These are phyloP conservation scores for Populus pruinosa DNA, from an alignment of 345 rosid genomes.

Conservation along the genomic window DNA sequence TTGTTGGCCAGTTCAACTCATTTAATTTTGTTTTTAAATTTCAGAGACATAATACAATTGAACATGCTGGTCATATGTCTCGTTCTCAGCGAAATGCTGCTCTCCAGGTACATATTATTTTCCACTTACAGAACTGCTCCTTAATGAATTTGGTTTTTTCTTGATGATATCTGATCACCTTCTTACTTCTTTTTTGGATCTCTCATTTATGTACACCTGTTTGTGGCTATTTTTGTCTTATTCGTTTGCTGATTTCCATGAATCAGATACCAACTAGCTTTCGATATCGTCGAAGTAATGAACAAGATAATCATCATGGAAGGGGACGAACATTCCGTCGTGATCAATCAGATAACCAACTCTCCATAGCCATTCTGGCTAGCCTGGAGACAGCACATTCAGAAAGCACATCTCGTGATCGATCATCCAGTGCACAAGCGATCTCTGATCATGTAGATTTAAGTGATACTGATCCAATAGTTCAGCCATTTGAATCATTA, in stretches of 20 bases:
- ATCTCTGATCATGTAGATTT: conserved; percentile 39
- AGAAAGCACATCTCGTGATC: conserved; percentile 35
- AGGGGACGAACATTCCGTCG: conserved; percentile 61
- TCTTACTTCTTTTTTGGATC: neutral
- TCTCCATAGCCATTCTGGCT: conserved; percentile 57
- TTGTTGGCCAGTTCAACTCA: neutral
- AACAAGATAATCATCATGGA: conserved; percentile 73
- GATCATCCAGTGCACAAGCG: conserved; percentile 41
- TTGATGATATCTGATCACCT: neutral
- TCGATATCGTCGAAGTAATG: conserved; percentile 51
- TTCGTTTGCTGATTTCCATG: neutral
- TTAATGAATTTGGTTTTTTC: neutral
- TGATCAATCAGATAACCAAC: conserved; percentile 60
- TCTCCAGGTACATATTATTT: conserved; percentile 57
- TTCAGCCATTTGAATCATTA: conserved; percentile 59
- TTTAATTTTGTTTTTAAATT: conserved; percentile 8
- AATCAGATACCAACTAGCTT: conserved; percentile 92
- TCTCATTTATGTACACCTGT: neutral
- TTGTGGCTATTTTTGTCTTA: neutral
- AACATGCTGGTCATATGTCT: conserved; percentile 96
- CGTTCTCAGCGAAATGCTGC: conserved; percentile 90
- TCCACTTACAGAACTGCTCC: neutral
- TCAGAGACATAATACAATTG: conserved; percentile 88
- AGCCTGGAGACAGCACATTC: conserved; percentile 43
- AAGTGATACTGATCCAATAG: conserved; percentile 48